These are phyloP conservation scores for Parsonsia alboflavescens DNA, from an alignment of 257 asterid genomes.

Conservation along the genomic window DNA sequence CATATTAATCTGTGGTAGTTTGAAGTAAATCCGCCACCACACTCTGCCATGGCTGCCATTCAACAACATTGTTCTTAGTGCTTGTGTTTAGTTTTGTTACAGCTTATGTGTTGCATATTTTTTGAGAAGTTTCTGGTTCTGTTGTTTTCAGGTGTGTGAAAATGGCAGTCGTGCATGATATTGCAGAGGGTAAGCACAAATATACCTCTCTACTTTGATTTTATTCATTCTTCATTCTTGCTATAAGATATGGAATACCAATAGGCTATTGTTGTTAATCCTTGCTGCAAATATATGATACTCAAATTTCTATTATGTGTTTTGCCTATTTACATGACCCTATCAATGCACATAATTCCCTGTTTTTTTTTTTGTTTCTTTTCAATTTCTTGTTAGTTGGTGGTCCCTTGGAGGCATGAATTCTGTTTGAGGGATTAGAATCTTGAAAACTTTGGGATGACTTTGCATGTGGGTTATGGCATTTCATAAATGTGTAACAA, in stretches of 20 bases:
- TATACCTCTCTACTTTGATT: background rate
- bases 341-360: background rate
- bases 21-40: too few species aligned
- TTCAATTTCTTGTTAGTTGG: background rate
- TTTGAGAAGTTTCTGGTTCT: background rate
- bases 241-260: background rate
- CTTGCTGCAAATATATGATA: background rate
- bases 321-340: background rate
- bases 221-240: background rate
- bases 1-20: too few species aligned
- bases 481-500: background rate
- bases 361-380: background rate
- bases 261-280: background rate
- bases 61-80: background rate
- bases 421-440: background rate
- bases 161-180: constrained; percentile 94
- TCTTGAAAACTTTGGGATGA: background rate
- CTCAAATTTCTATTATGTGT: too few species aligned
- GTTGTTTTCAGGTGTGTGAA: constrained; percentile 71
- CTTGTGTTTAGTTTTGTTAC: constrained; percentile 5
- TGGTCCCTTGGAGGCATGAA: background rate
- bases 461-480: background rate
- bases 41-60: too few species aligned
- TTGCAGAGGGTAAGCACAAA: constrained; percentile 79
- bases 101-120: constrained; percentile 2